A percentile compares a stretch with the other conserved stretches of the same genome.
These are phyloP conservation scores for Fraxinus baroniana DNA, from an alignment of 305 asterid species.

Conservation along the genomic window DNA sequence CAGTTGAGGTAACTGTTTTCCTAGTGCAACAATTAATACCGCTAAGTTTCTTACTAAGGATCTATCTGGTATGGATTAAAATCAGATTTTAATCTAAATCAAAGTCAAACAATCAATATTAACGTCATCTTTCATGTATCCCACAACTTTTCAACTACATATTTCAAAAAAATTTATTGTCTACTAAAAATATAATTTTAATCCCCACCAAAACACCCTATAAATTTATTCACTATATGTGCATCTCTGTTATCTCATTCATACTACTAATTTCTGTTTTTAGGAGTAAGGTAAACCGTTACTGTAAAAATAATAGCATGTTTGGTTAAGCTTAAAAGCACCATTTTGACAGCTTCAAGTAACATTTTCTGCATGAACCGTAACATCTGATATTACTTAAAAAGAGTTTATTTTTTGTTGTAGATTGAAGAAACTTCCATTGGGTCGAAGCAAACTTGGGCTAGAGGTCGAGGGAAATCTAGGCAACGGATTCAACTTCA, in stretches of 20 bases:
- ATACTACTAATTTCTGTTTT: background rate
- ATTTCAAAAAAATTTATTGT: no score
- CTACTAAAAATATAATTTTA: no score
- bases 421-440: constrained; percentile 55
- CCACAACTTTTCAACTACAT: no score
- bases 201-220: no score
- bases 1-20: constrained; percentile 38
- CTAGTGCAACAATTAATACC: background rate
- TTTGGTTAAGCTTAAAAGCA: background rate
- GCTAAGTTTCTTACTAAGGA: background rate
- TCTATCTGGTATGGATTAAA: no score
- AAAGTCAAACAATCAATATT: no score
- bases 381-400: background rate
- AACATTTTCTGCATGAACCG: background rate
- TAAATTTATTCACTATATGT: background rate
- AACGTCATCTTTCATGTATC: no score
- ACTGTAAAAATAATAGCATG: background rate
- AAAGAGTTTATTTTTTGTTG: background rate
- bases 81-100: no score
- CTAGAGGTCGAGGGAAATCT: constrained; percentile 60
- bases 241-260: background rate
- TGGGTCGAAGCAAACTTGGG: constrained; percentile 57
- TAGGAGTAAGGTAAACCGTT: background rate
- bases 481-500: constrained; percentile 51
- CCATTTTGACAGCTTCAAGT: background rate